Percentiles rank a stretch among this genome's conserved stretches.
Evolutionary conservation across 805 yeast species (phyloP).

Genomic region (Candida sanyiensis): DNA sequence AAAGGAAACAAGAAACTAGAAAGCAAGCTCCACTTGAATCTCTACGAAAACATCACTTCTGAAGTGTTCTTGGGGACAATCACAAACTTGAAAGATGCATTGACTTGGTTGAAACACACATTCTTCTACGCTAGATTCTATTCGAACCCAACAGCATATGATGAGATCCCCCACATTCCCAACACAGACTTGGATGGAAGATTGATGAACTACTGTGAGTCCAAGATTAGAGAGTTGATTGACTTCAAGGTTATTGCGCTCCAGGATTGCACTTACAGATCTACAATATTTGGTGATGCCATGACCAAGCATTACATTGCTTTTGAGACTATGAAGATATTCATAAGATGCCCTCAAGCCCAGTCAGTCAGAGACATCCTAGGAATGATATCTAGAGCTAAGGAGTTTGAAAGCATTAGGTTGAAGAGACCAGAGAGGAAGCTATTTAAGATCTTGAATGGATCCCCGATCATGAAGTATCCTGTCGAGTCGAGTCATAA

Average conservation of each 20-base stretch:
- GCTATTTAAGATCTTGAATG: slow-evolving; percentile 39
- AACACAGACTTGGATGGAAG: slow-evolving; percentile 26
- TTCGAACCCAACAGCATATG: slow-evolving; percentile 37
- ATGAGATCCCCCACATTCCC: slow-evolving; percentile 23
- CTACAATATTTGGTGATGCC: slow-evolving; percentile 40
- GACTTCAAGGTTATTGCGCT: slow-evolving; percentile 28
- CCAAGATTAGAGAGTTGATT: slow-evolving; percentile 29
- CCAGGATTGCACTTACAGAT: slow-evolving; percentile 15
- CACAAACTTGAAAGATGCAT: slow-evolving; percentile 31
- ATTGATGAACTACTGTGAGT: slow-evolving; percentile 31
- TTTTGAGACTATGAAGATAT: slow-evolving; percentile 37
- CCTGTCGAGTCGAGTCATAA: slow-evolving; percentile 30
- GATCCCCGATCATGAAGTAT: slow-evolving; percentile 33
- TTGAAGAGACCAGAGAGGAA: slow-evolving; percentile 40
- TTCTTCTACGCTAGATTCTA: slow-evolving; percentile 42
- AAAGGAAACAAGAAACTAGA: slow-evolving; percentile 41
- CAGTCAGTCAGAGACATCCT: slow-evolving; percentile 22
- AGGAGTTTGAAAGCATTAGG: slow-evolving; percentile 37
- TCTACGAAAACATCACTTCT: slow-evolving; percentile 38
- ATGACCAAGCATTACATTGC: slow-evolving; percentile 45
- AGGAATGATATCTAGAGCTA: slow-evolving; percentile 29
- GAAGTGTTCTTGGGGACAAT: slow-evolving; percentile 40
- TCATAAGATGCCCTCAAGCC: slow-evolving; percentile 22
- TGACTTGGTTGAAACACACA: slow-evolving; percentile 43
- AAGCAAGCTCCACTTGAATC: slow-evolving; percentile 37